Evolutionary conservation across 2,329 filamentous ascomycete species (phyloP).

Genomic region (Zalaria obscura): DNA sequence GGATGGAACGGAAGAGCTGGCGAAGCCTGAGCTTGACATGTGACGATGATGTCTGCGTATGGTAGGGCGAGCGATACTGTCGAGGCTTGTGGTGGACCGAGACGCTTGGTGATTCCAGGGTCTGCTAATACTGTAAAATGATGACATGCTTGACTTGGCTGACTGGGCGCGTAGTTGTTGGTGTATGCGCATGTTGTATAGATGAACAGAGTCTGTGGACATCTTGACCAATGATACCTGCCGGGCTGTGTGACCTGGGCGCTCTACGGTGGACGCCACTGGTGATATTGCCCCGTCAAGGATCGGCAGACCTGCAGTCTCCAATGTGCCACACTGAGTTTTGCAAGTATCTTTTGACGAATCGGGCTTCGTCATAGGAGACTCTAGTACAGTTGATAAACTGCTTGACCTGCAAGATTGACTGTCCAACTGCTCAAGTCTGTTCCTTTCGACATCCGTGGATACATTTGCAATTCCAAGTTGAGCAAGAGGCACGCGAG

Average conservation of each 20-base stretch:
- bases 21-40: constrained; percentile 15
- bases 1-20: constrained; percentile 20
- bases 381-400: neutral
- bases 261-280: neutral
- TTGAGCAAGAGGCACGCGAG: neutral
- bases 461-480: neutral
- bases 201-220: constrained; percentile 17
- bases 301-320: neutral
- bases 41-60: constrained; percentile 5
- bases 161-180: constrained; percentile 30
- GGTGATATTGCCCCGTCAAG: no score
- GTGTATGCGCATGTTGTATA: constrained; percentile 30
- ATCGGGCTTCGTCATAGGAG: neutral
- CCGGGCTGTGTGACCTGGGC: neutral
- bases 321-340: neutral
- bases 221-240: neutral
- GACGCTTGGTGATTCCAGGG: neutral
- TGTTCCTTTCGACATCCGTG: neutral
- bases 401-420: neutral
- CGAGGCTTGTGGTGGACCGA: constrained; percentile 5
- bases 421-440: neutral
- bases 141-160: constrained; percentile 16
- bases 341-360: neutral
- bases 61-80: constrained; percentile 11
- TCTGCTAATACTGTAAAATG: neutral